Evolutionary conservation across 352 stramenopile species (phyloP), one percentile per base, ranked within the genome.

Genomic region (Phytophthora syringae): DNA sequence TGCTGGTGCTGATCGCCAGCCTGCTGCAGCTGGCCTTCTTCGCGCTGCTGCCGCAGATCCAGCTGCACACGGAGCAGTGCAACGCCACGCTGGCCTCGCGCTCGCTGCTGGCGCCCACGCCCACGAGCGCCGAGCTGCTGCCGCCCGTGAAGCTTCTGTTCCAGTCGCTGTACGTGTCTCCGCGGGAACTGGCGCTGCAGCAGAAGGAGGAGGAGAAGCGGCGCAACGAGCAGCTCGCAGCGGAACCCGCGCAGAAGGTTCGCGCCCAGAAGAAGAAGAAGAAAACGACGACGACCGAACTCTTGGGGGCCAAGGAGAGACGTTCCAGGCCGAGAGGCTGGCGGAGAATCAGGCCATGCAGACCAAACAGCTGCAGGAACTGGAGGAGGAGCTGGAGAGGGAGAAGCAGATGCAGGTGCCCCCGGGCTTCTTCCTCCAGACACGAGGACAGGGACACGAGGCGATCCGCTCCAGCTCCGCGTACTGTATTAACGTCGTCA

Each of bases 401-500:
- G 63, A 77, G 39, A 44, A 56, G 16, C 51, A 70, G 20, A 61
- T 81, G 53, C 57, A 60, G 27, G 67, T 90, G 25, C 61, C 73
- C 5, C 60, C 81, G 9, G 84, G 82, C 1, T 90, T 92, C 64
- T 91, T 92, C 66, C 64, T 90, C 51, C 86, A 92, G 75, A 74
- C 77, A 12, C 69, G 79, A 49, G 86, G 86, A 28, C 86, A 94
- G 60, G 86, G 83, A 27, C 82, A 92, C 45, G 84, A 94, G 51
- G 69, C 77, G 11, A 68, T 92, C n/a, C 65, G 53, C 52, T 84
- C 78, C n/a, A 71, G 57, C 22, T 73, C 83, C 10, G 62, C 77
- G 15, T 94, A 94, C 63, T 94, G 86, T 52, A 92, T 94, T 64
- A 94, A 94, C 59, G 54, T 94, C 18, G 72, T 94, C 20, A 81